Conservation (phyloP, 2,329 filamentous ascomycete species). For the Sporothrix pallida region DNA sequence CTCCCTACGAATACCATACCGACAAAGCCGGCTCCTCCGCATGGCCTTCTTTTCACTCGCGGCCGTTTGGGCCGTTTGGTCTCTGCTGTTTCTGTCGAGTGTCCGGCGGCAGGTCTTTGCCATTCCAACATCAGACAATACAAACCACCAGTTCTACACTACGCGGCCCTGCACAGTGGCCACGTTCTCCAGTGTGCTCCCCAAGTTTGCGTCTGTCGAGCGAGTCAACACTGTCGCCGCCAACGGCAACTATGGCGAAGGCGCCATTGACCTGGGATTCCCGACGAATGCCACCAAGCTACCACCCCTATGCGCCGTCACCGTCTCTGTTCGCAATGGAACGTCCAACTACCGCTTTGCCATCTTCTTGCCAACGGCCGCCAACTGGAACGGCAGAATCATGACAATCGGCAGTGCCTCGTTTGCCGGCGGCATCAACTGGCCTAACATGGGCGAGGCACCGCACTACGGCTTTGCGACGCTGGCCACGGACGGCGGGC, state of each 20-base stretch:
- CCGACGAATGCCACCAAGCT: constrained; percentile 47
- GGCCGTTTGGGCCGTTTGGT: constrained; percentile 24
- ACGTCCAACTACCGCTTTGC: constrained; percentile 48
- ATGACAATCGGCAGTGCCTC: constrained; percentile 50
- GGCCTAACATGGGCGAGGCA: constrained; percentile 43
- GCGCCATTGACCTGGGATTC: constrained; percentile 44
- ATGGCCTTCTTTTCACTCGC: constrained; percentile 21
- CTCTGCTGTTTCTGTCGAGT: constrained; percentile 3
- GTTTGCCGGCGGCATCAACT: constrained; percentile 46
- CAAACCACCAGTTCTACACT: background rate
- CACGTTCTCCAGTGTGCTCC: constrained; percentile 32
- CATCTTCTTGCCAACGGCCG: constrained; percentile 46
- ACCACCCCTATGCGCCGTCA: constrained; percentile 49
- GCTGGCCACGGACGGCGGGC: constrained; percentile 53
- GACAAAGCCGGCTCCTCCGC: constrained; percentile 15
- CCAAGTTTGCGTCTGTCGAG: constrained; percentile 45
- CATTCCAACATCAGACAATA: background rate
- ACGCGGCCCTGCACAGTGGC: constrained; percentile 24
- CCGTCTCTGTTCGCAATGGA: constrained; percentile 45
- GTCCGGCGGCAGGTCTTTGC: background rate
- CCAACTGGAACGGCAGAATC: constrained; percentile 46
- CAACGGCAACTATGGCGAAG: constrained; percentile 48
- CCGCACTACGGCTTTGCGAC: constrained; percentile 50
- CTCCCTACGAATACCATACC: background rate
- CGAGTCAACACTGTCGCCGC: constrained; percentile 43